Conservation (phyloP, 768 basidiomycete species). For the Paxillus involutus region DNA sequence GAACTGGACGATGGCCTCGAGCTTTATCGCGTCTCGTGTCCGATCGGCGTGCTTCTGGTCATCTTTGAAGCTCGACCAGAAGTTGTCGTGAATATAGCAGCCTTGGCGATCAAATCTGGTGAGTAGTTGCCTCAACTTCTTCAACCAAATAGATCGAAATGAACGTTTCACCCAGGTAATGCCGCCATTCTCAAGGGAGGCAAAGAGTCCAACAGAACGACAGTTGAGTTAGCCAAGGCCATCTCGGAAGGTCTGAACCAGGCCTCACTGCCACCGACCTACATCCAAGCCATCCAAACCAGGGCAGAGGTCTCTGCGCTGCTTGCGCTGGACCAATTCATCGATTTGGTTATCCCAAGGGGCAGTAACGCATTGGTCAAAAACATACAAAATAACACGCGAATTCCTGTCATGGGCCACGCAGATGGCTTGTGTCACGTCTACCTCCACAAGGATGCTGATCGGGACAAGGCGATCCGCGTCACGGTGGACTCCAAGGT, state of each 20-base stretch:
- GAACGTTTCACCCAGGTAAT: slow-evolving; percentile 60
- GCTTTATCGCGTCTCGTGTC: slow-evolving; percentile 91
- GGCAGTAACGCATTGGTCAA: slow-evolving; percentile 90
- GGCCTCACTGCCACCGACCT: slow-evolving; percentile 72
- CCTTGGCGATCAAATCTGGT: slow-evolving; percentile 97
- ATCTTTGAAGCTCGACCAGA: slow-evolving; percentile 98
- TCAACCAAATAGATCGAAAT: not conserved
- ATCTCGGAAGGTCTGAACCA: slow-evolving; percentile 76
- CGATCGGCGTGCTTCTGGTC: slow-evolving; percentile 93
- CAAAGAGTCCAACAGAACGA: slow-evolving; percentile 87
- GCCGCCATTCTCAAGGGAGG: slow-evolving; percentile 97
- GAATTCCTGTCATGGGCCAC: slow-evolving; percentile 98
- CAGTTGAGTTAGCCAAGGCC: slow-evolving; percentile 70
- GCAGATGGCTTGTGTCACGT: slow-evolving; percentile 94
- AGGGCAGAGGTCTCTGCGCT: slow-evolving; percentile 88
- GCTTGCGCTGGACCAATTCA: slow-evolving; percentile 84
- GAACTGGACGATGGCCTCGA: slow-evolving; percentile 85
- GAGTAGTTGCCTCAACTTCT: slow-evolving; percentile 20
- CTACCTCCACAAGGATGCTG: slow-evolving; percentile 83
- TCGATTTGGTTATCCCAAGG: slow-evolving; percentile 95
- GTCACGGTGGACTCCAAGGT: slow-evolving; percentile 93
- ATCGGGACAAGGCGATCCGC: slow-evolving; percentile 74
- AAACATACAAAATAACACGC: slow-evolving; percentile 85
- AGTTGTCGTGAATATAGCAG: slow-evolving; percentile 96
- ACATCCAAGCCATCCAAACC: slow-evolving; percentile 91